Percentiles rank a stretch among this genome's conserved stretches.
Evolutionary conservation across 1,284 basidiomycete species (phyloP).

Genomic region (Meira nashicola): DNA sequence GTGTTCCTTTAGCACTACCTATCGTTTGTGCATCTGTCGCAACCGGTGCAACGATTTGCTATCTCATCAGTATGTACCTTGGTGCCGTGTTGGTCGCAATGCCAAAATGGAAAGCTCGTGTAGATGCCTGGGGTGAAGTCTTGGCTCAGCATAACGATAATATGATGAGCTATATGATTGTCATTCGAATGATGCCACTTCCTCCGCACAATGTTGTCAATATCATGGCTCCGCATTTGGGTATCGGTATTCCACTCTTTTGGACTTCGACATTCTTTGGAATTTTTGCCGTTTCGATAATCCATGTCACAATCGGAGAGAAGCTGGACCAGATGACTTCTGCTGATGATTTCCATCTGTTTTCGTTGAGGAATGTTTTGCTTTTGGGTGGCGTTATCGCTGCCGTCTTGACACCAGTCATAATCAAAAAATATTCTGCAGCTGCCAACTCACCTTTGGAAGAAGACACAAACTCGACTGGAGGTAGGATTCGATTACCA

Average conservation of each 20-base stretch:
- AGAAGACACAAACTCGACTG: conserved; percentile 3
- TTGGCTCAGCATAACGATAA: conserved; percentile 70
- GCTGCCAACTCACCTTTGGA: conserved; percentile 15
- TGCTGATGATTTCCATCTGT: conserved; percentile 82
- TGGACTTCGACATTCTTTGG: conserved; percentile 87
- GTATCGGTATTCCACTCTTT: conserved; percentile 76
- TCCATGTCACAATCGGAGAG: conserved; percentile 91
- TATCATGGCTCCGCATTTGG: conserved; percentile 85
- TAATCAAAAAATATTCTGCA: conserved; percentile 18
- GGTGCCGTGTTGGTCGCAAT: conserved; percentile 56
- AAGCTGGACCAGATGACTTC: conserved; percentile 86
- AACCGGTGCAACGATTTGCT: conserved; percentile 84
- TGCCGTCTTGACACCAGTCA: conserved; percentile 83
- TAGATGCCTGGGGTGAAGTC: conserved; percentile 75
- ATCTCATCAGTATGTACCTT: conserved; percentile 80
- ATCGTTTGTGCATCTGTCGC: conserved; percentile 90
- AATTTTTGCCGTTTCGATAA: conserved; percentile 83
- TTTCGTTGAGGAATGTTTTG: conserved; percentile 81
- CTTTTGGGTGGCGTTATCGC: conserved; percentile 74
- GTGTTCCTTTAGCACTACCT: conserved; percentile 78
- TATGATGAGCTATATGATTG: conserved; percentile 80
- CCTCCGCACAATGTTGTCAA: conserved; percentile 76
- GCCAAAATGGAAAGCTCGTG: conserved; percentile 70
- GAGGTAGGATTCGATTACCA: conserved; percentile 12
- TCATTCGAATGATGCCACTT: conserved; percentile 76